A percentile compares a stretch with the other conserved stretches of the same genome.
phyloP scores from a whole-genome alignment of 2,329 filamentous ascomycete genomes.

The Ceratocystis albifundus region DNA sequence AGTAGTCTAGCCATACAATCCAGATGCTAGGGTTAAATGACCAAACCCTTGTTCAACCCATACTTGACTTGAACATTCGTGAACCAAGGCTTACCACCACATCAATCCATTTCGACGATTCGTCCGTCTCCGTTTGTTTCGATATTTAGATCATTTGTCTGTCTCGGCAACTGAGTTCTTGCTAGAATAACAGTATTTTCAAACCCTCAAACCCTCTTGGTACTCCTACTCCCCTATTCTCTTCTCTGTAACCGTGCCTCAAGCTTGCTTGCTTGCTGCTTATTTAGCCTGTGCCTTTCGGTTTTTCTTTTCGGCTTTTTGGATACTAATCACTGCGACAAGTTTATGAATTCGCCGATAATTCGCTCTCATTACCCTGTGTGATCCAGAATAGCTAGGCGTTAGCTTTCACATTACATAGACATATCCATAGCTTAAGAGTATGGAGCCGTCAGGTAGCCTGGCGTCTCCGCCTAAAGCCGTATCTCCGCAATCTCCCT shows the following conservation, averaged over 20 bases:
- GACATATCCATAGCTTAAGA: background rate
- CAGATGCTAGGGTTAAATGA: background rate
- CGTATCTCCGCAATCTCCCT: slow-evolving; percentile 53
- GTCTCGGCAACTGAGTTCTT: background rate
- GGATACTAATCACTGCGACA: background rate
- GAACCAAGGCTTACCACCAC: background rate
- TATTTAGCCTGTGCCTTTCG: background rate
- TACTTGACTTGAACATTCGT: background rate
- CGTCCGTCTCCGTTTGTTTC: background rate
- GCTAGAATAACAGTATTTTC: background rate
- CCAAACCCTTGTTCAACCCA: background rate
- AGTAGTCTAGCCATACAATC: too few species aligned
- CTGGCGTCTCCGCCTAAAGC: slow-evolving; percentile 48
- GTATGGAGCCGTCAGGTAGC: slow-evolving; percentile 35
- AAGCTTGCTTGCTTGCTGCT: background rate
- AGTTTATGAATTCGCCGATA: background rate
- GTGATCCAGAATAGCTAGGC: background rate
- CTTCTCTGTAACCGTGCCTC: background rate
- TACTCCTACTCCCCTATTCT: background rate
- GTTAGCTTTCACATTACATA: background rate
- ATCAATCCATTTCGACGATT: background rate
- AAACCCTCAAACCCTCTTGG: background rate
- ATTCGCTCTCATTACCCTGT: background rate
- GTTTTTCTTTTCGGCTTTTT: background rate
- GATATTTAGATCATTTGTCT: background rate